A percentile compares a stretch with the other conserved stretches of the same genome.
Conservation (phyloP, 306 rosid species). For the Acacia melanoxylon region DNA sequence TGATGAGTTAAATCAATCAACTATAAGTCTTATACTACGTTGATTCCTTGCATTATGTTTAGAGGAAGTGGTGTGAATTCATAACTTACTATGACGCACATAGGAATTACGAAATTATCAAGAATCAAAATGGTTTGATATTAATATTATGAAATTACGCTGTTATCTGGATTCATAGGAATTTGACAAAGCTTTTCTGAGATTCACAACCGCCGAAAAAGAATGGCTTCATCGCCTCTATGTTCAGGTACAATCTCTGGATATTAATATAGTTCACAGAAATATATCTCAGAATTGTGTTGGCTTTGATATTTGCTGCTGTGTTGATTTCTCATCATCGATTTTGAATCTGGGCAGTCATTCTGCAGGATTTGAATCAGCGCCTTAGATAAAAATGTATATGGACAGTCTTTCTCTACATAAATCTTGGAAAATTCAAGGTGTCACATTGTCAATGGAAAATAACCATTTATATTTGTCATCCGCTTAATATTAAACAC, state of each 20-base stretch:
- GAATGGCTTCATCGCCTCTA: conserved; percentile 64
- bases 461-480: conserved; percentile 3
- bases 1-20: background rate
- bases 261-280: conserved; percentile 14
- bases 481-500: conserved; percentile 5
- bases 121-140: conserved; percentile 16
- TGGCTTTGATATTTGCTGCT: background rate
- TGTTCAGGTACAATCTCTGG: conserved; percentile 56
- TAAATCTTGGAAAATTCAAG: conserved; percentile 15
- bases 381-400: background rate
- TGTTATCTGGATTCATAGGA: conserved; percentile 41
- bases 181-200: conserved; percentile 57
- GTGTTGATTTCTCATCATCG: background rate
- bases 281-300: conserved; percentile 15
- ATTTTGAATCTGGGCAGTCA: background rate
- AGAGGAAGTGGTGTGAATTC: background rate
- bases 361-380: conserved; percentile 11
- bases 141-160: conserved; percentile 10
- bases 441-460: conserved; percentile 1
- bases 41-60: conserved; percentile 1
- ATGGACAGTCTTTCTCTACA: background rate
- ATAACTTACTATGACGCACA: background rate
- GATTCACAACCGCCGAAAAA: conserved; percentile 54
- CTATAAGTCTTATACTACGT: conserved; percentile 2
- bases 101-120: background rate